Base-by-base conservation (phyloP, 768 basidiomycete species). In the Kwoniella botswanensis region DNA sequence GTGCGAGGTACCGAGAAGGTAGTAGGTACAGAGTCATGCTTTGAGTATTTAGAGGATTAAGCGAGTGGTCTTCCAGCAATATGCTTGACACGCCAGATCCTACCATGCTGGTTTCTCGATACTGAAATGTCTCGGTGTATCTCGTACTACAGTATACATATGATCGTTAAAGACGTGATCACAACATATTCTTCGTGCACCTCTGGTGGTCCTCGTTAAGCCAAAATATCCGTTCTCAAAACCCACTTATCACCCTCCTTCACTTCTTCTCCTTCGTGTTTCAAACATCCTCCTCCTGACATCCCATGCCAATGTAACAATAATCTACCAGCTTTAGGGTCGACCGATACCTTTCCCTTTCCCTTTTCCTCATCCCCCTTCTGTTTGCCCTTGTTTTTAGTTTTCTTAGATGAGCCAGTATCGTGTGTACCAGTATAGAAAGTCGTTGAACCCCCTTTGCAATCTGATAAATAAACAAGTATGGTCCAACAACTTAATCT, bases 231-330 rank as follows among this genome's bases (percentile, higher is more conserved):
- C 46, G 74, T 76, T 53, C 79, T 70, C 61, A 80, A 55, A 4
- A 80, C 74, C 79, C 76, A 78, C 46, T 80, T 80, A 58, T 74
- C 75, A 2, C 79, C 79, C 43, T 54, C 65, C 21, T 42, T 65
- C 41, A 80, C 77, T 52, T 71, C 68, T 6, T 72, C 71, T 13
- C 79, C 79, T 63, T 80, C 77, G 50, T 80, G 79, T 42, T 67
- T 53, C 53, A 80, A 44, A 63, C 79, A 80, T 2, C 76, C 78
- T 17, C 71, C 71, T 18, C 66, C 68, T 7, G 29, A 57, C 44
- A 74, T 61, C 15, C 79, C 79, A 59, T 80, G 79, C 71, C 74
- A 71, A 61, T 80, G 79, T 13, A 80, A 68, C 21, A 76, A 41
- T 18, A 76, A 66, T 69, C 72, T 68, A 10, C 79, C 79, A 4